A percentile compares a stretch with the other conserved stretches of the same genome.
phyloP scores from a whole-genome alignment of 176 grass and related monocot genomes.

The Cymbopogon citratus region DNA sequence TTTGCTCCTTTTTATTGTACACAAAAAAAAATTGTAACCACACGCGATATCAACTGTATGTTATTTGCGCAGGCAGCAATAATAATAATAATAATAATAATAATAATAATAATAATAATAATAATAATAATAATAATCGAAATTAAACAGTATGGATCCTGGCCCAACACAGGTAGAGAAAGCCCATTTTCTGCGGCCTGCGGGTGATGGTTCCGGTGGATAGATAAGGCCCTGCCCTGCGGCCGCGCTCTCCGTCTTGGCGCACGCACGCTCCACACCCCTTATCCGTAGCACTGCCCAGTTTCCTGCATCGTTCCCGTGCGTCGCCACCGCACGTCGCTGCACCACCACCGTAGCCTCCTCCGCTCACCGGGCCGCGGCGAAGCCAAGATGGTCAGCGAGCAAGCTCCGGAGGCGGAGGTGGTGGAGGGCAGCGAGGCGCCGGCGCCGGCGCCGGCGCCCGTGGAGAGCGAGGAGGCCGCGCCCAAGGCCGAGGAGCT shows the following conservation, averaged over 20 bases:
- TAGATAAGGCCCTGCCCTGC: conserved; percentile 22
- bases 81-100: too few species aligned
- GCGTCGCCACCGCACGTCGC: conserved; percentile 7
- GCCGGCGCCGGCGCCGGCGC: not conserved
- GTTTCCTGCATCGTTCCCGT: not conserved
- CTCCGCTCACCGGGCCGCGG: not conserved
- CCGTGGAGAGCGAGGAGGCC: conserved; percentile 22
- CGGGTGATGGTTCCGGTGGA: not conserved
- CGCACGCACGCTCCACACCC: not conserved
- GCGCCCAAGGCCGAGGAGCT: not conserved
- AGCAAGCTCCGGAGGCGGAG: conserved; percentile 34
- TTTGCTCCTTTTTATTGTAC: too few species aligned
- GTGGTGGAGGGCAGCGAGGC: conserved; percentile 23
- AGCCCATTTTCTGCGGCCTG: not conserved
- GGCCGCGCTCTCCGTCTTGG: not conserved
- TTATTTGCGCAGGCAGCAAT: too few species aligned
- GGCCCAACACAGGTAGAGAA: not conserved
- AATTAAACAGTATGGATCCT: too few species aligned
- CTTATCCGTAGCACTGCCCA: conserved; percentile 29
- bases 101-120: too few species aligned
- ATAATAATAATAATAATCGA: too few species aligned
- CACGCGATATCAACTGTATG: too few species aligned
- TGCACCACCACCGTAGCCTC: not conserved
- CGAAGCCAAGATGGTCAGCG: conserved; percentile 32
- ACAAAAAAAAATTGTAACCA: too few species aligned